Evolutionary conservation across 352 stramenopile genomes (phyloP).

Genomic region (Phytophthora tentaculata): DNA sequence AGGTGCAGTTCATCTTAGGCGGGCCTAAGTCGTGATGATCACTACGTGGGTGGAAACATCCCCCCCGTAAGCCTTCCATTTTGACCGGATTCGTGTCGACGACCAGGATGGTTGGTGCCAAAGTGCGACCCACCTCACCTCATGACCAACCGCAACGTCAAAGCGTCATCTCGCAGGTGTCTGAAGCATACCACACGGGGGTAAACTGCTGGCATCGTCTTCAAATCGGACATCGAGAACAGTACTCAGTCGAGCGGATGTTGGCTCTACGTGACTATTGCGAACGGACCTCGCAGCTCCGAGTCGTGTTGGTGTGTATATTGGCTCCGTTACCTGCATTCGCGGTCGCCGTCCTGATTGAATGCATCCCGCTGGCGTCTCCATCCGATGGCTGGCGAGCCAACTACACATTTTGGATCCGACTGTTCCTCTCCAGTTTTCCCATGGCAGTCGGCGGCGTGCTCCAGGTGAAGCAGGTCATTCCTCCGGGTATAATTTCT

Average conservation of each 20-base stretch:
- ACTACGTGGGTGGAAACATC: neutral
- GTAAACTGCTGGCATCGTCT: neutral
- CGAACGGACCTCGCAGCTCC: neutral
- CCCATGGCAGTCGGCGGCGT: neutral
- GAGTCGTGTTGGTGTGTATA: constrained; percentile 12
- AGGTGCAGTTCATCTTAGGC: neutral
- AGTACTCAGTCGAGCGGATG: neutral
- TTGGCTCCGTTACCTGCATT: constrained; percentile 21
- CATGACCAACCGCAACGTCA: neutral
- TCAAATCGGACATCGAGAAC: constrained; percentile 1
- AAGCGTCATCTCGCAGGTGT: neutral
- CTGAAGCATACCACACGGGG: neutral
- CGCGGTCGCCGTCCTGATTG: constrained; percentile 14
- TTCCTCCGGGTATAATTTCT: neutral
- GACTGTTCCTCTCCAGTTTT: neutral
- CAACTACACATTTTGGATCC: constrained; percentile 4
- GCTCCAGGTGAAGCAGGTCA: constrained; percentile 1
- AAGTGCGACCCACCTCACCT: neutral
- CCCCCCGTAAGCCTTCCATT: neutral
- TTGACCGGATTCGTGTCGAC: too few species aligned
- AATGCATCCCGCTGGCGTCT: constrained; percentile 36
- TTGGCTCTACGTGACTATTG: constrained; percentile 23
- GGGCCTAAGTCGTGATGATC: neutral
- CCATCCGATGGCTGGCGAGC: constrained; percentile 2
- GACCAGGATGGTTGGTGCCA: neutral